Conservation (phyloP, 2,329 filamentous ascomycete genomes). For the Aspergillus proliferans region DNA sequence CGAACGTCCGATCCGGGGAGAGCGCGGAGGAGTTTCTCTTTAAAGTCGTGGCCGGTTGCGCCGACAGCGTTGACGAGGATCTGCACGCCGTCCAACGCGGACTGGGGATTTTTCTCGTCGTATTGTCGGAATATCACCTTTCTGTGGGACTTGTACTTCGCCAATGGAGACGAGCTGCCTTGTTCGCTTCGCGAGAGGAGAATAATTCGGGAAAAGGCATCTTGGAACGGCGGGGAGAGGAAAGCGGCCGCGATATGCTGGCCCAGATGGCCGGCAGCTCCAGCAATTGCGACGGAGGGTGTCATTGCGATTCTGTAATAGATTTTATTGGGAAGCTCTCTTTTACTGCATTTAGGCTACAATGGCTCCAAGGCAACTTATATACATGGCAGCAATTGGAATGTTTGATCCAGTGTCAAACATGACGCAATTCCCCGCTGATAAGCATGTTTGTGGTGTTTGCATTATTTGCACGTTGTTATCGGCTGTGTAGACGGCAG, state of each 20-base stretch:
- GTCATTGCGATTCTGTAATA: too few species aligned
- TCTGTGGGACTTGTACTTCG: not conserved
- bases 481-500: not conserved
- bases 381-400: not conserved
- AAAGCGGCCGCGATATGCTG: slow-evolving; percentile 18
- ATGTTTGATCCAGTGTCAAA: not conserved
- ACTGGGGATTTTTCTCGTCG: slow-evolving; percentile 12
- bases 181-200: slow-evolving; percentile 14
- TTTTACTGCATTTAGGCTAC: not conserved
- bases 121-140: slow-evolving; percentile 4
- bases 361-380: not conserved
- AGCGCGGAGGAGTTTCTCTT: slow-evolving; percentile 19
- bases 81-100: slow-evolving; percentile 22
- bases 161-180: not conserved
- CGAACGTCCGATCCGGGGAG: slow-evolving; percentile 20
- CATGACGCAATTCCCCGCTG: not conserved
- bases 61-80: slow-evolving; percentile 29
- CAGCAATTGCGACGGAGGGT: slow-evolving; percentile 18
- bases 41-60: slow-evolving; percentile 20
- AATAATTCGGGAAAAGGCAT: slow-evolving; percentile 18
- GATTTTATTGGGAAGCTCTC: not conserved
- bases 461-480: not conserved
- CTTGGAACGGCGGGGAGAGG: slow-evolving; percentile 13
- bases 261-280: slow-evolving; percentile 22
- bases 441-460: not conserved